phyloP scores from a whole-genome alignment of 495 filamentous ascomycete species.

The Lasiosphaeria ovina region DNA sequence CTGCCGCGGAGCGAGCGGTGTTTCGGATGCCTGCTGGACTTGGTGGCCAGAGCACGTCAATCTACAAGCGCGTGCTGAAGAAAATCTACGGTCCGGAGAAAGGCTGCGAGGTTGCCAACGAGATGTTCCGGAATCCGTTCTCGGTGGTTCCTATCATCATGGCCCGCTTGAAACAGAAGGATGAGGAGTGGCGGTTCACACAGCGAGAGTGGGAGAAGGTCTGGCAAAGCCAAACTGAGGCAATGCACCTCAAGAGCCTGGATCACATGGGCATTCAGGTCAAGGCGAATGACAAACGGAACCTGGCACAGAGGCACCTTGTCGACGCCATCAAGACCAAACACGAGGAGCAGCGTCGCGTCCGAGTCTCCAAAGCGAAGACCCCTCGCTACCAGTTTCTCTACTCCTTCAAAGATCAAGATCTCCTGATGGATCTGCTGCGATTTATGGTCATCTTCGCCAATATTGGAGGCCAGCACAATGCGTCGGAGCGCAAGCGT shows the following conservation, averaged over 20 bases:
- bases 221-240: constrained; percentile 90
- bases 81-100: constrained; percentile 93
- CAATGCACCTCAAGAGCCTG: constrained; percentile 89
- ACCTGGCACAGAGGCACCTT: constrained; percentile 81
- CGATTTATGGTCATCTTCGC: constrained; percentile 76
- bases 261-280: constrained; percentile 91
- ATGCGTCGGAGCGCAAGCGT: constrained; percentile 68
- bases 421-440: constrained; percentile 76
- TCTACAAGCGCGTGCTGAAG: constrained; percentile 94
- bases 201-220: constrained; percentile 98
- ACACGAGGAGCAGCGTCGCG: constrained; percentile 76
- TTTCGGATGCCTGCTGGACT: constrained; percentile 80
- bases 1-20: constrained; percentile 61
- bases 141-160: constrained; percentile 83
- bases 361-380: constrained; percentile 58
- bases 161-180: constrained; percentile 83
- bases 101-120: constrained; percentile 75
- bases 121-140: constrained; percentile 78
- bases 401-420: constrained; percentile 69
- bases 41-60: constrained; percentile 90
- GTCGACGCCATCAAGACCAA: constrained; percentile 82
- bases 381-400: constrained; percentile 68
- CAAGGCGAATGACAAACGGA: constrained; percentile 81
- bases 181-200: constrained; percentile 94
- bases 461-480: constrained; percentile 63